phyloP scores from a whole-genome alignment of 208 protist genomes.

The Tritrichomonas foetus region DNA sequence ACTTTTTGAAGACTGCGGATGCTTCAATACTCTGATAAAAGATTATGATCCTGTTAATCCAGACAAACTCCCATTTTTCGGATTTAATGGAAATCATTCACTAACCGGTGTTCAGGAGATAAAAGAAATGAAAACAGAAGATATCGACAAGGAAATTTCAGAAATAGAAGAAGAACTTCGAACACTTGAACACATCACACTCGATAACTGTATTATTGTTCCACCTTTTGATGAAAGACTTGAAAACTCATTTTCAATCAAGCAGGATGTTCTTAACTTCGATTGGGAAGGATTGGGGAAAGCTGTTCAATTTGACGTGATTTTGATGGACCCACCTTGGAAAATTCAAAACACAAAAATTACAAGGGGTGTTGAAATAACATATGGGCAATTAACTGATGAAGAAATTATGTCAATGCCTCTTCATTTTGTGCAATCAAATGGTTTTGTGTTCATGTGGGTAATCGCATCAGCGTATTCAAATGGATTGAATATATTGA shows the following conservation, averaged over 20 bases:
- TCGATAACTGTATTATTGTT: neutral
- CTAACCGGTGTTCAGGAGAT: neutral
- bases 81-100: neutral
- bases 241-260: neutral
- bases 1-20: too few species aligned
- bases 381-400: neutral
- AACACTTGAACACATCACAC: neutral
- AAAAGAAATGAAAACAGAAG: neutral
- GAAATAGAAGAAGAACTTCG: neutral
- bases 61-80: constrained; percentile 23
- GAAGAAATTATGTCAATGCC: neutral
- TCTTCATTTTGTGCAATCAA: neutral
- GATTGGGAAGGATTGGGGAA: neutral
- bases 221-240: neutral
- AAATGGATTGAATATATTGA: neutral
- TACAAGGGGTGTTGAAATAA: neutral
- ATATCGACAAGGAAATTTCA: neutral
- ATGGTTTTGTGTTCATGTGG: constrained; percentile 34
- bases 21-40: neutral
- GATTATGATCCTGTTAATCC: neutral
- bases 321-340: constrained; percentile 39
- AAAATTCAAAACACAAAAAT: neutral
- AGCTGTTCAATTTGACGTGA: constrained; percentile 7
- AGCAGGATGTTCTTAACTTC: neutral
- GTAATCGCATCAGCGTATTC: neutral